phyloP scores from a whole-genome alignment of 352 stramenopile species.

The Phytophthora nicotianae region DNA sequence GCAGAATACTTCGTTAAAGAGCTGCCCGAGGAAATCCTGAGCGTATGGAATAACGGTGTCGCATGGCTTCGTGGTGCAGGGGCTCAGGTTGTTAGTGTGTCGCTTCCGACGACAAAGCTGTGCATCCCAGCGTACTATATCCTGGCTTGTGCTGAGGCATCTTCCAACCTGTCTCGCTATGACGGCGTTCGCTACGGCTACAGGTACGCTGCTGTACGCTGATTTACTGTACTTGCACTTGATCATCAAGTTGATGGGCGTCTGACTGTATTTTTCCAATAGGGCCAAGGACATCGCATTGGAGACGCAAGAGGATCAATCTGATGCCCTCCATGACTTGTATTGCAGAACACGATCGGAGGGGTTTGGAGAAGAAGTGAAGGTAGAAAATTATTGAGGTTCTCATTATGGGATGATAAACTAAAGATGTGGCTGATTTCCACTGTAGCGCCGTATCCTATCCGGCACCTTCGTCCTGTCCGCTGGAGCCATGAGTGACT shows the following conservation, averaged over 20 bases:
- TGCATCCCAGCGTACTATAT: slow-evolving; percentile 98
- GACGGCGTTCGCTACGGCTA: slow-evolving; percentile 95
- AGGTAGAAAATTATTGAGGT: slow-evolving; percentile 42
- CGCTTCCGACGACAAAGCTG: slow-evolving; percentile 79
- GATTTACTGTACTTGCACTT: neutral
- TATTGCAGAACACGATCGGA: slow-evolving; percentile 89
- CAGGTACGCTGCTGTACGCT: slow-evolving; percentile 35
- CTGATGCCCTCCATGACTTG: slow-evolving; percentile 81
- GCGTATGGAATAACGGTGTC: slow-evolving; percentile 85
- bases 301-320: slow-evolving; percentile 64
- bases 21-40: slow-evolving; percentile 81
- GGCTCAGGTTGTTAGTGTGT: slow-evolving; percentile 78
- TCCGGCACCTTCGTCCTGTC: slow-evolving; percentile 92
- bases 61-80: slow-evolving; percentile 70
- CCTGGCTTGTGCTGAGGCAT: slow-evolving; percentile 97
- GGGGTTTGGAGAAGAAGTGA: slow-evolving; percentile 92
- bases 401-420: neutral
- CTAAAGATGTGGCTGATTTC: slow-evolving; percentile 3
- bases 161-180: slow-evolving; percentile 97
- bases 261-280: slow-evolving; percentile 7
- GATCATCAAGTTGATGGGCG: neutral
- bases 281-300: slow-evolving; percentile 62
- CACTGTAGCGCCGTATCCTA: slow-evolving; percentile 80
- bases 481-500: slow-evolving; percentile 84
- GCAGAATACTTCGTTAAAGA: slow-evolving; percentile 95